A percentile compares a stretch with the other conserved stretches of the same genome.
Conservation (phyloP, 2,329 filamentous ascomycete genomes). For the Colletotrichum navitas region DNA sequence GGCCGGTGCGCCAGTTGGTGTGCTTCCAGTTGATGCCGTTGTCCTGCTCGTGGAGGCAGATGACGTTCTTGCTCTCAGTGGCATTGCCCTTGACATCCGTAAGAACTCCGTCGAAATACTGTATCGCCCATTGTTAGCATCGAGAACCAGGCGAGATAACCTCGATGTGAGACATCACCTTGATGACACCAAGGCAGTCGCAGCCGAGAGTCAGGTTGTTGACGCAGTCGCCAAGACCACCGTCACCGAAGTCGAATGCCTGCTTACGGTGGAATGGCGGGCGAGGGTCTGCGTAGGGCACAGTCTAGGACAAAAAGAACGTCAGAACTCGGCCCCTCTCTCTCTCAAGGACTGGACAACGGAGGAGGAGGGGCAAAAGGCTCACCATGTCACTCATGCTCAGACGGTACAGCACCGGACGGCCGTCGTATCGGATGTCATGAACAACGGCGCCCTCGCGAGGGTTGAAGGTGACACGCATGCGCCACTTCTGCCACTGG, state of each 20-base stretch:
- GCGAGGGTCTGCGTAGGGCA: conserved; percentile 40
- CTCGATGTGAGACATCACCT: neutral
- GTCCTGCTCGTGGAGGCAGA: conserved; percentile 42
- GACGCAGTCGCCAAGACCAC: conserved; percentile 72
- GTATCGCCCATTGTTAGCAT: neutral
- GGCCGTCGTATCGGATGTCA: conserved; percentile 68
- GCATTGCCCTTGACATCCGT: conserved; percentile 47
- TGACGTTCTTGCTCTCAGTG: conserved; percentile 57
- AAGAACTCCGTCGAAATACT: conserved; percentile 46
- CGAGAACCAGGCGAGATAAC: neutral
- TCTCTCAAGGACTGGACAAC: neutral
- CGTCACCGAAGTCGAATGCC: conserved; percentile 78
- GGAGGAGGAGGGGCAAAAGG: too few relatives aligned
- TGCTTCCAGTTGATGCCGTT: conserved; percentile 43
- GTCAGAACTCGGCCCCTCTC: neutral
- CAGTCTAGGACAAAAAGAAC: neutral
- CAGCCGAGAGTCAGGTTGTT: conserved; percentile 78
- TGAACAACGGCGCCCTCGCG: conserved; percentile 71
- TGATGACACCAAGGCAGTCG: conserved; percentile 65
- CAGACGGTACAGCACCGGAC: conserved; percentile 68
- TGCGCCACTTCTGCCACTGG: conserved; percentile 68
- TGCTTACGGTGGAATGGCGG: conserved; percentile 60
- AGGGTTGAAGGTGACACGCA: conserved; percentile 70
- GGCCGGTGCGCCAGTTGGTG: conserved; percentile 67
- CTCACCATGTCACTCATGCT: conserved; percentile 68